Evolutionary conservation across 805 yeast genomes (phyloP).

Genomic region (Candida qinlingensis): DNA sequence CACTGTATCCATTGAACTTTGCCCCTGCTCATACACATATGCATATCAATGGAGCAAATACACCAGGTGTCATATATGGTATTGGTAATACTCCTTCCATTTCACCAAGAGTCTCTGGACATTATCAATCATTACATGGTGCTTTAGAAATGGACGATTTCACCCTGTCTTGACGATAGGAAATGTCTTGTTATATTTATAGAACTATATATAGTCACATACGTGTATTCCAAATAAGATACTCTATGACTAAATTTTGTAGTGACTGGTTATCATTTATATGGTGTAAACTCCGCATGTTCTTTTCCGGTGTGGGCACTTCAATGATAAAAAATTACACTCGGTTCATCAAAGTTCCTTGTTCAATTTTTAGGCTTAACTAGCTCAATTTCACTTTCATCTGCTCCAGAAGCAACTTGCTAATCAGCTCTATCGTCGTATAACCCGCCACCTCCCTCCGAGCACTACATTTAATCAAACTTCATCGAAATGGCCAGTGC

Average conservation of each 20-base stretch:
- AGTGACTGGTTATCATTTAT: too few relatives aligned
- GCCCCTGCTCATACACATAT: slow-evolving; percentile 24
- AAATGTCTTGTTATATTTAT: background rate
- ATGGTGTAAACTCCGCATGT: too few relatives aligned
- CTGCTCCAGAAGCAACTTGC: too few relatives aligned
- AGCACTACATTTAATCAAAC: background rate
- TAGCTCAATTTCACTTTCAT: too few relatives aligned
- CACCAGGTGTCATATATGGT: slow-evolving; percentile 38
- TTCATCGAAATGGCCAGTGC: background rate
- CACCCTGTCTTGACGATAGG: slow-evolving; percentile 7
- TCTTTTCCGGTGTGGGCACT: too few relatives aligned
- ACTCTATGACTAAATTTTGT: too few relatives aligned
- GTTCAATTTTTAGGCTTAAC: too few relatives aligned
- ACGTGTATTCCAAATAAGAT: too few relatives aligned
- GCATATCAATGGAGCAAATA: slow-evolving; percentile 19
- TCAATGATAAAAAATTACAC: too few relatives aligned
- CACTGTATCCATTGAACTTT: slow-evolving; percentile 23
- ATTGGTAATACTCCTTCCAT: slow-evolving; percentile 38
- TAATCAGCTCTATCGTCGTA: too few relatives aligned
- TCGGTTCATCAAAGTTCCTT: too few relatives aligned
- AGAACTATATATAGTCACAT: background rate
- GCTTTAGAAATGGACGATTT: slow-evolving; percentile 22
- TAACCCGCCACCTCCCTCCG: too few relatives aligned
- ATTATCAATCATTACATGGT: slow-evolving; percentile 21
- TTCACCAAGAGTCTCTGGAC: slow-evolving; percentile 24